A percentile compares a stretch with the other conserved stretches of the same genome.
phyloP scores from a whole-genome alignment of 768 basidiomycete species.

The Collybia mongolica region DNA sequence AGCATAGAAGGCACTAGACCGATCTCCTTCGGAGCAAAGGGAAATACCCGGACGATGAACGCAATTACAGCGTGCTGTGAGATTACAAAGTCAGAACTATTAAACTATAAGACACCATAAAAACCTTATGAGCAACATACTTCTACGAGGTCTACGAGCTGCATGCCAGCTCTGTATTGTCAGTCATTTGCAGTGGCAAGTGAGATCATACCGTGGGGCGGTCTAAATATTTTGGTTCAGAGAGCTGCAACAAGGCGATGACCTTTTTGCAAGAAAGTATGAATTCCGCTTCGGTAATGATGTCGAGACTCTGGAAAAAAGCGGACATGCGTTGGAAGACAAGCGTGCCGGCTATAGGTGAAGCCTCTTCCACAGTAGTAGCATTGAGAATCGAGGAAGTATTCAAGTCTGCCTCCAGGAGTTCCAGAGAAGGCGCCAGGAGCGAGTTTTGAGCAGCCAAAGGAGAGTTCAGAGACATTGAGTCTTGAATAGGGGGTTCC shows the following conservation, averaged over 20 bases:
- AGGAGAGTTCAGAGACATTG: too few relatives aligned
- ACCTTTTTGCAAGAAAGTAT: conserved; percentile 15
- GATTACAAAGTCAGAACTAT: neutral
- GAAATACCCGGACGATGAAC: conserved; percentile 16
- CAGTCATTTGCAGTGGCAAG: neutral
- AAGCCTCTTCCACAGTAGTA: neutral
- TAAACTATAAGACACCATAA: too few relatives aligned
- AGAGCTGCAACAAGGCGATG: conserved; percentile 11
- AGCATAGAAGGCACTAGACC: conserved; percentile 7
- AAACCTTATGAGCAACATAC: neutral
- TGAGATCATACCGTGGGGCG: conserved; percentile 8
- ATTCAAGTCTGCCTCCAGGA: too few relatives aligned
- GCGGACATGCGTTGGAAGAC: conserved; percentile 12
- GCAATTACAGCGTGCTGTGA: conserved; percentile 15
- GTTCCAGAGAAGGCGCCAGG: too few relatives aligned
- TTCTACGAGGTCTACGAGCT: conserved; percentile 18
- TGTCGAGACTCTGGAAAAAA: conserved; percentile 6
- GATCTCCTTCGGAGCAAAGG: conserved; percentile 11
- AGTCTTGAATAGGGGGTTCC: too few relatives aligned
- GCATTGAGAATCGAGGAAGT: neutral
- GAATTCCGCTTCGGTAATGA: conserved; percentile 18
- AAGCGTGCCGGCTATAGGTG: neutral
- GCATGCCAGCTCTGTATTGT: neutral
- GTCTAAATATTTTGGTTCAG: conserved; percentile 2
- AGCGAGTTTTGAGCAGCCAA: too few relatives aligned